phyloP scores from a whole-genome alignment of 331 rosid species.

The Arachis monticola region DNA sequence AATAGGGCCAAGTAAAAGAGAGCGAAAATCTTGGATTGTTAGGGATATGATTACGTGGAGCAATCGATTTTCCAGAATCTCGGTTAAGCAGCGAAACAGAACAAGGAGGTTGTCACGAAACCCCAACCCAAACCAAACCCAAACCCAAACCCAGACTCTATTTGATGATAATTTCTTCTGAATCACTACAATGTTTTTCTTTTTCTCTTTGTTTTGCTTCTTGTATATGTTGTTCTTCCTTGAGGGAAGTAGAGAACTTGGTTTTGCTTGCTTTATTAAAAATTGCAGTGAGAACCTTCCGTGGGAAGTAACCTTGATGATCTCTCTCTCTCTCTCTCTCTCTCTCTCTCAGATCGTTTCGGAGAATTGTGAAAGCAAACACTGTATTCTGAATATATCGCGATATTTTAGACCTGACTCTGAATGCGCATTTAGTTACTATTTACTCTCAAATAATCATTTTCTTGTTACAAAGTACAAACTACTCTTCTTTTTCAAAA shows the following conservation, averaged over 20 bases:
- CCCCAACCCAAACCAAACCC: constrained; percentile 10
- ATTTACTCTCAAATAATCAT: no score
- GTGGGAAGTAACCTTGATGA: constrained; percentile 59
- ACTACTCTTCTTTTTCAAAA: no score
- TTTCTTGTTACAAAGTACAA: no score
- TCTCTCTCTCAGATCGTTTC: constrained; percentile 42
- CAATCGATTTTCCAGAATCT: constrained; percentile 43
- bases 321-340: constrained; percentile 38
- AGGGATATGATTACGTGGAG: constrained; percentile 55
- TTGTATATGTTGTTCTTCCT: constrained; percentile 30
- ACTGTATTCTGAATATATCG: neutral
- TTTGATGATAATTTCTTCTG: constrained; percentile 29
- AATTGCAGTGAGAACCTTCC: constrained; percentile 54
- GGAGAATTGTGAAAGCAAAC: constrained; percentile 35
- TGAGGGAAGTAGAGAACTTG: constrained; percentile 19
- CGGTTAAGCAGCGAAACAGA: constrained; percentile 35
- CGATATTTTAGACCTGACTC: neutral
- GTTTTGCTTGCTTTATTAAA: neutral
- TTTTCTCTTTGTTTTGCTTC: neutral
- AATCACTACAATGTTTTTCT: constrained; percentile 24
- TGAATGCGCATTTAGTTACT: no score
- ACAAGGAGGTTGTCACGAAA: constrained; percentile 58
- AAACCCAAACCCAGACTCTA: constrained; percentile 3
- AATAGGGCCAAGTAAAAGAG: constrained; percentile 12
- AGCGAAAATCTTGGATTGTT: constrained; percentile 45